A percentile compares a stretch with the other conserved stretches of the same genome.
These are phyloP conservation scores for Boletus rufocinnamomeus DNA, from an alignment of 768 basidiomycete genomes.

Conservation along the genomic window DNA sequence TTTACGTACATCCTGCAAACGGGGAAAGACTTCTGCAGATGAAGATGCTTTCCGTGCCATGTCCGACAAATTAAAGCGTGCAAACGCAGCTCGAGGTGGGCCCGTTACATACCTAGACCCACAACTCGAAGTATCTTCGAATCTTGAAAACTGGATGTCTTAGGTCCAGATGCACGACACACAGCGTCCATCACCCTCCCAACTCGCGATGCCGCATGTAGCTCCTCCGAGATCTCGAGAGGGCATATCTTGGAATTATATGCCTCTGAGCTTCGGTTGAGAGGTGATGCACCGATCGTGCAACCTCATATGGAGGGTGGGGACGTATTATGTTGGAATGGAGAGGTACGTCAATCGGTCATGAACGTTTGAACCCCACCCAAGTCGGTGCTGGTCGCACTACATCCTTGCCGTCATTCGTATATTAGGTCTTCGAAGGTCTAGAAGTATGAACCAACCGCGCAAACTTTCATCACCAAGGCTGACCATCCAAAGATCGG, in stretches of 20 bases:
- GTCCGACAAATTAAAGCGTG: slow-evolving; percentile 41
- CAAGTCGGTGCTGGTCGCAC: not conserved
- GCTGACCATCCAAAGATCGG: slow-evolving; percentile 46
- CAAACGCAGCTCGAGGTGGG: slow-evolving; percentile 62
- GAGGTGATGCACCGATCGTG: slow-evolving; percentile 55
- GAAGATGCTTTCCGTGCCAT: slow-evolving; percentile 24
- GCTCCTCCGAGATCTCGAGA: slow-evolving; percentile 3
- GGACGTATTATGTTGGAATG: slow-evolving; percentile 82
- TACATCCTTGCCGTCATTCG: not conserved
- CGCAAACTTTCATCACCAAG: not conserved
- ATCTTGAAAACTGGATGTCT: slow-evolving; percentile 2
- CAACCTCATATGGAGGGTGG: slow-evolving; percentile 69
- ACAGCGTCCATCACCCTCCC: slow-evolving; percentile 27
- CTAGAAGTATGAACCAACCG: slow-evolving; percentile 51
- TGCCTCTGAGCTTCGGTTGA: slow-evolving; percentile 73
- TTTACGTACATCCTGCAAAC: slow-evolving; percentile 27
- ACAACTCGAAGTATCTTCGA: not conserved
- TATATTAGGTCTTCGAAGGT: slow-evolving; percentile 76
- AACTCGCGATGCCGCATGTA: slow-evolving; percentile 7
- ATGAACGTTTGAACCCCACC: not conserved
- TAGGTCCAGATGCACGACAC: slow-evolving; percentile 70
- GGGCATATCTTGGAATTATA: slow-evolving; percentile 51
- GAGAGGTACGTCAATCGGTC: slow-evolving; percentile 56
- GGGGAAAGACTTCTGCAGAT: slow-evolving; percentile 2
- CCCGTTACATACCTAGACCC: not conserved